A percentile compares a stretch with the other conserved stretches of the same genome.
phyloP scores from a whole-genome alignment of 202 grass and related monocot species.

The Saccharum hybrid region DNA sequence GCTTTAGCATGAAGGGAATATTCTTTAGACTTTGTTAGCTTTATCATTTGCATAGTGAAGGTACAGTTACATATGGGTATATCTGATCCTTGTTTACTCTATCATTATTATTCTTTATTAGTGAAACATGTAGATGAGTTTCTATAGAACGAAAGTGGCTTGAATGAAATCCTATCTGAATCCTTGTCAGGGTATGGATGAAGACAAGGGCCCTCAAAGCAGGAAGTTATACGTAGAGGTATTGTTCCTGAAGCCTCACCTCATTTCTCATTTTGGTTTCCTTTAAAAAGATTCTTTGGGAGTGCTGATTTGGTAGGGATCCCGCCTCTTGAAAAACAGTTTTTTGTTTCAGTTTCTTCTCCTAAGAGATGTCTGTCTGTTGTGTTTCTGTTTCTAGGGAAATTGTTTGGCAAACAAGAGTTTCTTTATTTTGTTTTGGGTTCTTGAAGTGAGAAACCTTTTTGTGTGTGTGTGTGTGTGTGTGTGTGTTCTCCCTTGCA shows the following conservation, averaged over 20 bases:
- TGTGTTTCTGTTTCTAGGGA: background rate
- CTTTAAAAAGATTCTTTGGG: conserved; percentile 4
- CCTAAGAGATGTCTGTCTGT: background rate
- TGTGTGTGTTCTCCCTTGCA: background rate
- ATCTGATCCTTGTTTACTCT: conserved; percentile 30
- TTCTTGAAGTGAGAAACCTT: background rate
- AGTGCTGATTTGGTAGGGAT: background rate
- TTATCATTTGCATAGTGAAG: conserved; percentile 41
- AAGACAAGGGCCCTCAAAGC: conserved; percentile 97
- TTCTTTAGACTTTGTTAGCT: conserved; percentile 22
- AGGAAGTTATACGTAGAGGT: conserved; percentile 99
- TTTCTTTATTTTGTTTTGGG: background rate
- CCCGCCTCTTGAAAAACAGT: background rate
- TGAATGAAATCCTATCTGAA: conserved; percentile 15
- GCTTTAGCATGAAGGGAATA: conserved; percentile 18
- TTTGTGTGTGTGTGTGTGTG: too few relatives aligned
- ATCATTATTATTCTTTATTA: background rate
- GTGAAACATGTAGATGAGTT: conserved; percentile 33
- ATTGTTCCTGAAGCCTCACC: conserved; percentile 34
- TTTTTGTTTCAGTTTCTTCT: background rate
- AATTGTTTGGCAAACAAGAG: background rate
- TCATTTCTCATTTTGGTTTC: background rate
- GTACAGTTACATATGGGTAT: conserved; percentile 8
- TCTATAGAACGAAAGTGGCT: conserved; percentile 23
- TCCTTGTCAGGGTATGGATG: conserved; percentile 91